Base-by-base conservation (phyloP, 2,329 filamentous ascomycete genomes). In the Sporothrix protearum region DNA sequence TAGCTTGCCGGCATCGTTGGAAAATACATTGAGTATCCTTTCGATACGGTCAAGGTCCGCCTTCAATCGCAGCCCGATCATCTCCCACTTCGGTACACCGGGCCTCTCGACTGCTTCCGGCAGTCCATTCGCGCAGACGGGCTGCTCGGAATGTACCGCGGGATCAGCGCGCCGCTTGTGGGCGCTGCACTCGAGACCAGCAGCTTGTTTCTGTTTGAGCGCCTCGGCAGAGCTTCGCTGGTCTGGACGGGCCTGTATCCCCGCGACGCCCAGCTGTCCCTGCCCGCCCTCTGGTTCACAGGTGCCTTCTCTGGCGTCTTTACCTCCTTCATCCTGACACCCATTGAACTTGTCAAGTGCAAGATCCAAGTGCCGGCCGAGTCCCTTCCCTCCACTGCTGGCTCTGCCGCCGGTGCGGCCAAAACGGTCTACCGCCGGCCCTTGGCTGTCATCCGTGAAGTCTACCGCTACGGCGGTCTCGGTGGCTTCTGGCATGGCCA, bases 11-110 rank as follows among this genome's bases (percentile, higher is more conserved):
- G 96, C 73, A 88, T 96, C 73, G 90, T 93, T 47, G 95, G 95
- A 74, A 99, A 98, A 84, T 93, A 95, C 80, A 95, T 99, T 78
- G 96, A 99, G 80, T 99, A 97, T 80, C 96, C 96, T 30, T 99
- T 99, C 82, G 96, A 99, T 82, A 99, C 96, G 0, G 91, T 99
- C 80, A 99, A 99, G 83, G 96, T 99, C 73, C 92, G 96, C 53
- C 88, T 99, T 12, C 96, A 99, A 80, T 96, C 95, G n/a, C 95
- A 98, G 80, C 92, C 94, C 45, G 91, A 95, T 80, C 88, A 91
- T 77, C 85, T 93, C 2, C 94, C 93, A 19, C 87, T 94, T 25
- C 90, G 88, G 73, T 98, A 97, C 81, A 89, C 83, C 6, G 96
- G 96, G 0, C 95, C 96, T 0, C 78, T 97, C 74, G 96, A 99